Evolutionary conservation across 2,329 filamentous ascomycete species (phyloP), one percentile per base, ranked within the genome.

Genomic region (Epicoccum nigrum): DNA sequence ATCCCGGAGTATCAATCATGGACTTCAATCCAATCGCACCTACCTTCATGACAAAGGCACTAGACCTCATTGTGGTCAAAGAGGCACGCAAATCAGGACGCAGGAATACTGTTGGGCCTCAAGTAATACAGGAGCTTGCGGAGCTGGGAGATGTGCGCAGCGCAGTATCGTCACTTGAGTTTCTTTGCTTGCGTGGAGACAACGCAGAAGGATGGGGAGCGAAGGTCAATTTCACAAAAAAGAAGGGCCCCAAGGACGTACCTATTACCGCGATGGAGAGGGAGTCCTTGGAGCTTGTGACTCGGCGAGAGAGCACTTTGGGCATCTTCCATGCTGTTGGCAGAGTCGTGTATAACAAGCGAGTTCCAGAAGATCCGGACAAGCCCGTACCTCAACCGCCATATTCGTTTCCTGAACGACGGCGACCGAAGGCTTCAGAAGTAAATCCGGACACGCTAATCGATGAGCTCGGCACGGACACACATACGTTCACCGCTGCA

Each of bases 241-340:
- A 71, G 68, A 87, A 84, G 59, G 76, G 78, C 1, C 74, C 77
- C 20, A 84, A 83, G 60, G 83, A 84, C 37, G 73, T 74, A 16
- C 78, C 84, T 7, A 73, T 96, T 51, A 96, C 92, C 0, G 82
- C 83, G 54, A 86, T 88, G 65, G 94, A 97, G 71, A 79, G 84
- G 51, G 88, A 95, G 56, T 92, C 86, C 4, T 74, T 97, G 8
- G 85, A 91, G 65, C 78, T 94, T 52, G 84, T 97, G 17, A 91
- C 89, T 1, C 90, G 92, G 65, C 84, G 94, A 48, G 94, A 97
- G 75, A 87, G 89, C 13, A 96, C 88, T 56, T 79, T 99, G 2
- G 94, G 93, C 1, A 91, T 99, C 42, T 99, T 99, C 67, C 94
- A 99, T 71, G 92, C 94, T 0, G 89, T 97, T 11, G 94, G 93